These are phyloP conservation scores for Hypoxylon sp. DNA, from an alignment of 2,329 filamentous ascomycete genomes.

Conservation along the genomic window DNA sequence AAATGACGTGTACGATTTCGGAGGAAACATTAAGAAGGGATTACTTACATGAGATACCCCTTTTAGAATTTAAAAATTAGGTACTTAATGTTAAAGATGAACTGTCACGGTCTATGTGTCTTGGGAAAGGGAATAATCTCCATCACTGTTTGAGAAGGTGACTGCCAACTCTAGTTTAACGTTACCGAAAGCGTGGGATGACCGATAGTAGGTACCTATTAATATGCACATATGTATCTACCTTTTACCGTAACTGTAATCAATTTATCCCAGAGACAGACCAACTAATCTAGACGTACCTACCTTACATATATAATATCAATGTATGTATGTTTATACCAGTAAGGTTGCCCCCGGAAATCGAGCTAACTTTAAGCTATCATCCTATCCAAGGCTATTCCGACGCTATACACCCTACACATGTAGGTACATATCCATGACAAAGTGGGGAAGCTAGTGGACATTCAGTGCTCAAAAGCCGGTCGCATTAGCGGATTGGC, in stretches of 20 bases:
- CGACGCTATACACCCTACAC: neutral
- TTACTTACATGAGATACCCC: constrained; percentile 38
- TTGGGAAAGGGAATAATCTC: neutral
- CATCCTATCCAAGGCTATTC: neutral
- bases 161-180: neutral
- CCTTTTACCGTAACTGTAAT: too few species aligned
- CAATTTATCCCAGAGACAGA: too few species aligned
- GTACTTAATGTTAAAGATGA: neutral
- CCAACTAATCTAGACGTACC: too few species aligned
- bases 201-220: too few species aligned
- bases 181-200: neutral
- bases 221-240: too few species aligned
- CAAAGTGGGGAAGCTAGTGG: constrained; percentile 26
- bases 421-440: neutral
- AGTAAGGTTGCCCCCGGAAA: neutral
- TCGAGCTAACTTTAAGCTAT: constrained; percentile 3
- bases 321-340: neutral
- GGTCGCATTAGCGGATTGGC: constrained; percentile 47
- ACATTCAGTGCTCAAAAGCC: constrained; percentile 16
- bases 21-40: constrained; percentile 16
- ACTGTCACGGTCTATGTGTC: neutral
- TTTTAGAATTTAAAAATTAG: constrained; percentile 20
- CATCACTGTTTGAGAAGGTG: neutral
- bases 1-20: constrained; percentile 18
- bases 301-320: too few species aligned